These are phyloP conservation scores for Mallotus repandus DNA, from an alignment of 441 rosid species.

Conservation along the genomic window DNA sequence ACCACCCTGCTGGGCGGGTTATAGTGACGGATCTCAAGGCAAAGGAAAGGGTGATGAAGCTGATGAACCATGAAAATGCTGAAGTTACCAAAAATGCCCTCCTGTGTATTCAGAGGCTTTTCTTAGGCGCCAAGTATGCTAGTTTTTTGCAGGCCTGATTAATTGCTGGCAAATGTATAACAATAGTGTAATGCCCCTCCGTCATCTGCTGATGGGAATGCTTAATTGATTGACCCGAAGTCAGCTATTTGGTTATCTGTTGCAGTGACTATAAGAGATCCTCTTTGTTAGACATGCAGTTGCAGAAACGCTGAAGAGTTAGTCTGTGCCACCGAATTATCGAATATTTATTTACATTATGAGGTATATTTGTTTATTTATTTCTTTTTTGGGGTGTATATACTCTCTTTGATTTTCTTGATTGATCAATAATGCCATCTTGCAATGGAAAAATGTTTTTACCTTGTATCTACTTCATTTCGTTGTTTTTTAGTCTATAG, in stretches of 20 bases:
- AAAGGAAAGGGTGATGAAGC: constrained; percentile 92
- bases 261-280: not conserved
- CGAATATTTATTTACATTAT: not conserved
- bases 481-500: not conserved
- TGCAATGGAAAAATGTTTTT: not conserved
- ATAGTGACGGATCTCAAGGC: constrained; percentile 92
- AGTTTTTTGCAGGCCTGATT: constrained; percentile 90
- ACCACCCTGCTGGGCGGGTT: constrained; percentile 90
- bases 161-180: not conserved
- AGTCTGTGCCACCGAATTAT: not conserved
- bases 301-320: constrained; percentile 2
- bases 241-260: not conserved
- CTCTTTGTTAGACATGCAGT: not conserved
- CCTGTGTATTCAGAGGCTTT: constrained; percentile 94
- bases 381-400: constrained; percentile 12
- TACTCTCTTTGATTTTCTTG: constrained; percentile 5
- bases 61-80: constrained; percentile 86
- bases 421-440: constrained; percentile 17
- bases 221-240: not conserved
- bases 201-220: not conserved
- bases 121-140: constrained; percentile 93
- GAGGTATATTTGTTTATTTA: constrained; percentile 15
- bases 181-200: not conserved
- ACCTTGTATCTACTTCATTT: not conserved
- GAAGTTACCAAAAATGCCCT: constrained; percentile 94